Conservation (phyloP, 1,284 basidiomycete genomes). For the Pyrrhoderma lamaoense region DNA sequence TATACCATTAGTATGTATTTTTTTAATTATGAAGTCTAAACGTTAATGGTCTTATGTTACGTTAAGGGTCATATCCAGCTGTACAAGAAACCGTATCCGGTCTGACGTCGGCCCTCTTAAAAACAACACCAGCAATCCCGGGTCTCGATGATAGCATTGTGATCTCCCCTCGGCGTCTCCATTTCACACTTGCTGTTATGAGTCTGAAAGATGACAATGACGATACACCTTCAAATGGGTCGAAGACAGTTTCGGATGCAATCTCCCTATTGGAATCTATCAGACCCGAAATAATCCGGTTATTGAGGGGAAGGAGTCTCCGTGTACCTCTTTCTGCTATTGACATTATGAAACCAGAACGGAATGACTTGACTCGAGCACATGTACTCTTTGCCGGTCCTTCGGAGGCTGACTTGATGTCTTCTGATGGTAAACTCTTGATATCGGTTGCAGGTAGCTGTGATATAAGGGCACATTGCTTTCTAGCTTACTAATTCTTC, state of each 20-base stretch:
- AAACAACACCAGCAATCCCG: slow-evolving; percentile 31
- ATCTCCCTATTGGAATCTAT: slow-evolving; percentile 42
- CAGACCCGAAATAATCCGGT: slow-evolving; percentile 34
- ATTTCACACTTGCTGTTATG: slow-evolving; percentile 69
- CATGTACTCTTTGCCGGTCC: slow-evolving; percentile 56
- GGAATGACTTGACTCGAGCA: slow-evolving; percentile 32
- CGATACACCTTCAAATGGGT: neutral
- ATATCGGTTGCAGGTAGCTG: slow-evolving; percentile 37
- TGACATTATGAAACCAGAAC: slow-evolving; percentile 43
- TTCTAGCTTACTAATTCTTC: neutral
- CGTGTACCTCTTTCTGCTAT: slow-evolving; percentile 42
- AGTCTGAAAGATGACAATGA: slow-evolving; percentile 30
- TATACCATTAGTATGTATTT: slow-evolving; percentile 10
- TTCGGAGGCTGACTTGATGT: slow-evolving; percentile 23
- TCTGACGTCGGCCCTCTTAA: slow-evolving; percentile 41
- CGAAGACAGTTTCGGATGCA: slow-evolving; percentile 32
- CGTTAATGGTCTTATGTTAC: neutral
- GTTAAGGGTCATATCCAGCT: slow-evolving; percentile 47
- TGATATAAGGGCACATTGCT: neutral
- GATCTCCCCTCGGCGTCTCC: slow-evolving; percentile 53
- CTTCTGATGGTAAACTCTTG: slow-evolving; percentile 26
- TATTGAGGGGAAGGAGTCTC: slow-evolving; percentile 26
- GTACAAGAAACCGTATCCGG: slow-evolving; percentile 35
- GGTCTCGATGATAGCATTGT: slow-evolving; percentile 56
- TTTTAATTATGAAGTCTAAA: neutral